These are phyloP conservation scores for Hypsizygus marmoreus DNA, from an alignment of 768 basidiomycete genomes.

Conservation along the genomic window DNA sequence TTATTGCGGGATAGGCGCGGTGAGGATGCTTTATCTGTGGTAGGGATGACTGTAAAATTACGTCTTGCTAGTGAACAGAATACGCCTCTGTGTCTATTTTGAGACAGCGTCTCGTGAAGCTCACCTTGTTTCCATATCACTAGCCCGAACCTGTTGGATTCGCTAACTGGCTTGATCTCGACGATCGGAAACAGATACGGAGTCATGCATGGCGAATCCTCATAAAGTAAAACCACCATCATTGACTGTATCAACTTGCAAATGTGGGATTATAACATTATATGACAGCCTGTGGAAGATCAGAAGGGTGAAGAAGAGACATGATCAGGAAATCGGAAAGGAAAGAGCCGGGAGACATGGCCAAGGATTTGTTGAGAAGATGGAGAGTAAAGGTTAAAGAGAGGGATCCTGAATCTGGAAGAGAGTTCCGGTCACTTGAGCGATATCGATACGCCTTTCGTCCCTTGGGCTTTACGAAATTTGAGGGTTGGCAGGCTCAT, in stretches of 20 bases:
- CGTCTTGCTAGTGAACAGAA: slow-evolving; percentile 56
- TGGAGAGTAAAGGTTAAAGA: slow-evolving; percentile 20
- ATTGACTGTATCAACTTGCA: slow-evolving; percentile 43
- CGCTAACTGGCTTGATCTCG: slow-evolving; percentile 56
- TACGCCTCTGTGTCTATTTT: slow-evolving; percentile 48
- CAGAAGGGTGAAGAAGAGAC: slow-evolving; percentile 42
- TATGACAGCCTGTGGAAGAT: slow-evolving; percentile 50
- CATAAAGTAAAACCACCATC: slow-evolving; percentile 46
- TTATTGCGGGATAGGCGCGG: slow-evolving; percentile 53
- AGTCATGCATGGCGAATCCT: slow-evolving; percentile 46
- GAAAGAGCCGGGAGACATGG: slow-evolving; percentile 46
- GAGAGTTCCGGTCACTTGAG: too few relatives aligned
- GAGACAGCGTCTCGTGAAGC: neutral
- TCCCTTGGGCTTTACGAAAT: too few relatives aligned
- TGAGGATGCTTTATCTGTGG: slow-evolving; percentile 61
- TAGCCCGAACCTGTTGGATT: slow-evolving; percentile 62
- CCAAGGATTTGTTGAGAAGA: slow-evolving; percentile 35
- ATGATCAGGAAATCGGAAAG: slow-evolving; percentile 41
- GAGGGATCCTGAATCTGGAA: slow-evolving; percentile 6
- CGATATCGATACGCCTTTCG: too few relatives aligned
- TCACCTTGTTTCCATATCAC: too few relatives aligned
- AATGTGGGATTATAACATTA: slow-evolving; percentile 42
- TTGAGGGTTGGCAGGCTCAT: too few relatives aligned
- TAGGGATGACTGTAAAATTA: slow-evolving; percentile 63
- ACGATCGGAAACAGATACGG: slow-evolving; percentile 55